Base-by-base conservation (phyloP, 1,284 basidiomycete species). In the Sphagnurus paluster region DNA sequence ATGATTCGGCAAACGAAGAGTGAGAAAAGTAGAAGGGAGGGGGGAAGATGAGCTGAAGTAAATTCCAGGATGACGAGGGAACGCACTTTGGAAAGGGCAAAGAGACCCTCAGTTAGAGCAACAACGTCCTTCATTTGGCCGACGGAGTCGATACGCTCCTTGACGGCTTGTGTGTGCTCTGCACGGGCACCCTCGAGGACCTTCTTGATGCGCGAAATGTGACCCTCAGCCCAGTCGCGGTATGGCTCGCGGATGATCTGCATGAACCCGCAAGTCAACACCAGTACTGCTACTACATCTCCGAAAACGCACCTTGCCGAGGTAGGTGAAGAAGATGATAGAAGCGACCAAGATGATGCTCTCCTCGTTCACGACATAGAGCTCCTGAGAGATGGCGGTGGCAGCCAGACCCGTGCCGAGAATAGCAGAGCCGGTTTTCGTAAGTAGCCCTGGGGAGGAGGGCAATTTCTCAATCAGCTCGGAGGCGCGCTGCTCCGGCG, bases 341-440 rank as follows among this genome's bases (percentile, higher is more conserved):
- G 90, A 93, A 41, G 90, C 95, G 44, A 87, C 75, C 32, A 86
- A 79, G 30, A 94, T 77, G 50, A 95, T 83, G 26, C 89, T 86
- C 77, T 97, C 94, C 72, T 98, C 95, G 71, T 98, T 98, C 63
- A 96, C 83, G 50, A 99, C 96, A 68, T 98, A 98, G 48, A 98
- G 84, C 75, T 99, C 96, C 68, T 94, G 90, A 30, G 93, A 97
- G 73, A 98, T 95, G 64, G 94, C 95, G 16, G 93, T 84, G 21
- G 95, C 96, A 51, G 88, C 76, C 52, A 93, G 76, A 65, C 93
- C 94, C 30, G 93, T 91, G 62, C 93, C 93, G 53, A 98, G 84
- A 62, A 97, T 78, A 62, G 95, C 87, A 54, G 90, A 85, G 55
- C 93, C 93, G 42, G 91, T 96, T 79, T 98, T 98, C 68, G 93